phyloP scores from a whole-genome alignment of 768 basidiomycete species.

The Gymnopilus dilepis region DNA sequence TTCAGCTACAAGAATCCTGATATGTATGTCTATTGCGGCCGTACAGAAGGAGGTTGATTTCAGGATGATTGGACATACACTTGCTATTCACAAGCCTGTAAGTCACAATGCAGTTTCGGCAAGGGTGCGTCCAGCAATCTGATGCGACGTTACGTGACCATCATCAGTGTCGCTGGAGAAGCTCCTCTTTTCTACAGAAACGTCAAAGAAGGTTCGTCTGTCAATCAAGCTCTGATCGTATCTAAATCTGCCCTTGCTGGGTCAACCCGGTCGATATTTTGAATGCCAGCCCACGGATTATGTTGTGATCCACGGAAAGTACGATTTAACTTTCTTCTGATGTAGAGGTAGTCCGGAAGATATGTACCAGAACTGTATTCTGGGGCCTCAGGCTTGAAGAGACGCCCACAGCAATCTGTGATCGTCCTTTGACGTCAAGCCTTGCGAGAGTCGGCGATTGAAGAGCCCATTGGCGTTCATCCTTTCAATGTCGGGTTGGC shows the following conservation, averaged over 20 bases:
- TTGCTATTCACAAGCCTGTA: neutral
- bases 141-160: neutral
- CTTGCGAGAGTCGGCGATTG: no score
- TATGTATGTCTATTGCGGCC: no score
- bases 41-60: no score
- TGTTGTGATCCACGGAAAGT: neutral
- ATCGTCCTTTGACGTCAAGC: no score
- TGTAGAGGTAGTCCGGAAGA: no score
- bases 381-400: no score
- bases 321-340: neutral
- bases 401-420: no score
- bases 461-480: neutral
- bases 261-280: neutral
- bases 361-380: no score
- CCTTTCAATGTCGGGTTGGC: no score
- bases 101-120: neutral
- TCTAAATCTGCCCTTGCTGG: neutral
- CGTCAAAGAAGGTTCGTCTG: neutral
- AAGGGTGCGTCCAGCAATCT: neutral
- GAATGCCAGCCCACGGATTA: neutral
- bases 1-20: no score
- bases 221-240: neutral
- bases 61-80: no score
- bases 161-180: neutral
- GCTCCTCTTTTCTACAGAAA: neutral